Conservation (phyloP, 1,284 basidiomycete genomes). For the Anthracocystis walkeri region DNA sequence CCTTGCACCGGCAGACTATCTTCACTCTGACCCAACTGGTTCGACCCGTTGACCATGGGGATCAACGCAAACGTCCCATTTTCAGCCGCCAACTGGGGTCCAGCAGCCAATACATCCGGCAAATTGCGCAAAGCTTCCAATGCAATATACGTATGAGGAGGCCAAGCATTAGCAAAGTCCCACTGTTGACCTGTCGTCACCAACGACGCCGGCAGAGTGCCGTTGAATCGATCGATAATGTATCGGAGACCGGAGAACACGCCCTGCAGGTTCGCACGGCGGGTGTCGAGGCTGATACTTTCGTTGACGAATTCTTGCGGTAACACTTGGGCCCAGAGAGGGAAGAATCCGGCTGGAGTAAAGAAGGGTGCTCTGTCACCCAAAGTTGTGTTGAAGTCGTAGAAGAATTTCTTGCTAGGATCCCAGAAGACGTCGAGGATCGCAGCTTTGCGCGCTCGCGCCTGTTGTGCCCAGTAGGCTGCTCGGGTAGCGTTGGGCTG, state of each 20-base stretch:
- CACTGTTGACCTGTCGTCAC: conserved; percentile 84
- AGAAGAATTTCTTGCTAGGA: conserved; percentile 82
- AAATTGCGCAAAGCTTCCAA: conserved; percentile 81
- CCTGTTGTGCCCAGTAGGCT: conserved; percentile 75
- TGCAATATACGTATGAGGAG: conserved; percentile 74
- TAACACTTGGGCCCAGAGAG: conserved; percentile 86
- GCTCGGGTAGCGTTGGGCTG: conserved; percentile 68
- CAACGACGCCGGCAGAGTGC: conserved; percentile 81
- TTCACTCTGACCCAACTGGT: conserved; percentile 80
- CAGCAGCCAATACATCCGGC: conserved; percentile 77
- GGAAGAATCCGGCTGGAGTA: conserved; percentile 82
- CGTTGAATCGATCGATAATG: conserved; percentile 85
- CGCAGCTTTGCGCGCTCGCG: conserved; percentile 76
- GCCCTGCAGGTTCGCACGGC: conserved; percentile 68
- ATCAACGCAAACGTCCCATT: conserved; percentile 78
- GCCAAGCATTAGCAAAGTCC: conserved; percentile 71
- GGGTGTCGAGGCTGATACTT: conserved; percentile 66
- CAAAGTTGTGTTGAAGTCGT: conserved; percentile 76
- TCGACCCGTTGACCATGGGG: conserved; percentile 70
- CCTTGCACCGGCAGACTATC: conserved; percentile 78
- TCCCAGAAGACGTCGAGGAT: conserved; percentile 91
- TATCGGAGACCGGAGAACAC: conserved; percentile 81
- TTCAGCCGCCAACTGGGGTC: conserved; percentile 73
- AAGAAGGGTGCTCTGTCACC: conserved; percentile 72
- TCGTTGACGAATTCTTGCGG: conserved; percentile 78